Conservation (phyloP, 208 protist genomes). For the Wallacemonas sp. region DNA sequence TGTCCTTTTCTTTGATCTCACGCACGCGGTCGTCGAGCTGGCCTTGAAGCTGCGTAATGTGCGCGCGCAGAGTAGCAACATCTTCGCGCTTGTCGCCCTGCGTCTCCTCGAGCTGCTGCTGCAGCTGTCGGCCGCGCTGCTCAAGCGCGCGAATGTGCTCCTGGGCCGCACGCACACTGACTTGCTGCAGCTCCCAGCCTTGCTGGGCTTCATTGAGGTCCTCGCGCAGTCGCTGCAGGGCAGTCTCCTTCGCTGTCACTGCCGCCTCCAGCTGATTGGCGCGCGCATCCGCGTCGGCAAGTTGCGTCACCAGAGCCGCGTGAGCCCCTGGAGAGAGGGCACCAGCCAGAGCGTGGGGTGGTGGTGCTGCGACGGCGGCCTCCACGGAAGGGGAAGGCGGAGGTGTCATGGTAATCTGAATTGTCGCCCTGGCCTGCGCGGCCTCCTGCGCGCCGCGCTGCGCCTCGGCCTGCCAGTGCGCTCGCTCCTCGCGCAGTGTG, state of each 20-base stretch:
- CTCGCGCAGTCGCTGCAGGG: constrained; percentile 13
- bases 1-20: constrained; percentile 28
- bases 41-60: constrained; percentile 39
- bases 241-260: constrained; percentile 26
- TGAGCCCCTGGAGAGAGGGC: constrained; percentile 1
- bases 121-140: constrained; percentile 25
- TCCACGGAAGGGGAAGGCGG: too few relatives aligned
- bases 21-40: constrained; percentile 27
- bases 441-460: not conserved
- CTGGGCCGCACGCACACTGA: not conserved
- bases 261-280: constrained; percentile 10
- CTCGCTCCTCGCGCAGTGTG: constrained; percentile 2
- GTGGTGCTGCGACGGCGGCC: constrained; percentile 2
- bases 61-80: constrained; percentile 30
- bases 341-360: too few relatives aligned
- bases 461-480: constrained; percentile 13
- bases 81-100: constrained; percentile 38
- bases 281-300: constrained; percentile 17
- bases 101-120: constrained; percentile 36
- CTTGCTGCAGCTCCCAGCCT: constrained; percentile 9
- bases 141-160: constrained; percentile 11
- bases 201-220: not conserved
- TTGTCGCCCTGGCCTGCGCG: not conserved
- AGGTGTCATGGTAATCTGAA: not conserved
- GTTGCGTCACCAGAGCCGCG: not conserved